phyloP scores from a whole-genome alignment of 2,329 filamentous ascomycete species.

The Cladorrhinum sp. region DNA sequence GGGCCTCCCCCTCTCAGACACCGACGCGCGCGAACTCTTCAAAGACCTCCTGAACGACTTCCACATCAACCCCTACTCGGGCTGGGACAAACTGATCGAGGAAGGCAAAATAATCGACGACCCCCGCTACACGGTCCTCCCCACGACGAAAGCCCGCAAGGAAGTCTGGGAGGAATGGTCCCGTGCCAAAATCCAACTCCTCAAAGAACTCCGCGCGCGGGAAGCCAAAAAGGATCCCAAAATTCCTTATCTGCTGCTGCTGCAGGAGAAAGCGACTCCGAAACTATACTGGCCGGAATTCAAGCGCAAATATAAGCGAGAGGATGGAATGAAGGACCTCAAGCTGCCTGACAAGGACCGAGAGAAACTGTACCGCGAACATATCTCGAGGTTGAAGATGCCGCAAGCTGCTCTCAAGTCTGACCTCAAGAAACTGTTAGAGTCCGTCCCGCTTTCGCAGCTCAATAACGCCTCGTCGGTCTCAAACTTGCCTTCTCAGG shows the following conservation, averaged over 20 bases:
- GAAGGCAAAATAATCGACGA: slow-evolving; percentile 81
- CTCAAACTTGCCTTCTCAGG: slow-evolving; percentile 56
- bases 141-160: slow-evolving; percentile 75
- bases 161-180: slow-evolving; percentile 86
- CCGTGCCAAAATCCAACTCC: slow-evolving; percentile 66
- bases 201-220: slow-evolving; percentile 69
- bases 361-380: slow-evolving; percentile 76
- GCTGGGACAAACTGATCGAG: slow-evolving; percentile 88
- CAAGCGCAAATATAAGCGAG: slow-evolving; percentile 82
- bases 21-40: slow-evolving; percentile 76
- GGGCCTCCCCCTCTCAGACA: slow-evolving; percentile 66
- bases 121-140: slow-evolving; percentile 76
- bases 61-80: slow-evolving; percentile 78
- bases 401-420: slow-evolving; percentile 64
- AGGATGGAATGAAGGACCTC: slow-evolving; percentile 73
- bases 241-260: slow-evolving; percentile 76
- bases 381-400: slow-evolving; percentile 64
- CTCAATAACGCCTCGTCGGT: slow-evolving; percentile 59
- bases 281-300: slow-evolving; percentile 99
- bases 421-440: slow-evolving; percentile 65
- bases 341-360: slow-evolving; percentile 70
- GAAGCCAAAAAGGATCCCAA: slow-evolving; percentile 73
- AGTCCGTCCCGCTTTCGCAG: slow-evolving; percentile 52
- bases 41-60: slow-evolving; percentile 82
- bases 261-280: slow-evolving; percentile 77